Evolutionary conservation across 2,329 filamentous ascomycete genomes (phyloP).

Genomic region (Fusarium nodosum): DNA sequence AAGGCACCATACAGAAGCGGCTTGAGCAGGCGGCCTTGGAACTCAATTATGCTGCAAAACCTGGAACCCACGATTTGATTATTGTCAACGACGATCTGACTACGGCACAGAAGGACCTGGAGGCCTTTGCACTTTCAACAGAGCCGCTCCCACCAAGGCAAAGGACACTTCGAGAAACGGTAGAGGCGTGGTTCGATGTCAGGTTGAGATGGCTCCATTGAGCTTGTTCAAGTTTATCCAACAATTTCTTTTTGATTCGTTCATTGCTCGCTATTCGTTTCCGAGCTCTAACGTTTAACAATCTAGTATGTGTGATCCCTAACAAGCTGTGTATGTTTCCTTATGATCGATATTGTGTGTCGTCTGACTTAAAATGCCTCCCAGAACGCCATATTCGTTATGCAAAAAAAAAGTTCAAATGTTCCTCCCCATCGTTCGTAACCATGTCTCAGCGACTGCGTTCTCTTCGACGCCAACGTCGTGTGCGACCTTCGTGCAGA

Average conservation of each 20-base stretch:
- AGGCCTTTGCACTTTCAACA: not conserved
- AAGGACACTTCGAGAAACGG: not conserved
- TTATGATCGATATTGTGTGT: not conserved
- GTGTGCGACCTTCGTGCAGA: slow-evolving; percentile 23
- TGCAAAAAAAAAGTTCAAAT: slow-evolving; percentile 1
- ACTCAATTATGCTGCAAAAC: not conserved
- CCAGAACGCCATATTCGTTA: slow-evolving; percentile 14
- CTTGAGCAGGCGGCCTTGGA: not conserved
- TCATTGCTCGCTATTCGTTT: slow-evolving; percentile 4
- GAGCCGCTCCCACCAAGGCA: not conserved
- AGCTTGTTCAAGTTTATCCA: not conserved
- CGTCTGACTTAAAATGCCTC: not conserved
- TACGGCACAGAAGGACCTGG: not conserved
- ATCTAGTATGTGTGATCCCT: slow-evolving; percentile 19
- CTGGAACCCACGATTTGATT: not conserved
- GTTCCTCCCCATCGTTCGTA: not conserved
- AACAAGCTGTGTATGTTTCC: slow-evolving; percentile 15
- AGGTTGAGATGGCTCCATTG: not conserved
- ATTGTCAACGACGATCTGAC: slow-evolving; percentile 3
- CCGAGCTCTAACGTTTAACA: slow-evolving; percentile 10
- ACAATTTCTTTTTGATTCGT: slow-evolving; percentile 5
- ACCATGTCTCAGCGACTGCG: not conserved
- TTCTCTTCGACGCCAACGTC: slow-evolving; percentile 13
- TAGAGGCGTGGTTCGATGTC: not conserved
- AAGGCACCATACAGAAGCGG: not conserved